Evolutionary conservation across 140 eudicot species (phyloP).

Genomic region (Flaveria floridana): DNA sequence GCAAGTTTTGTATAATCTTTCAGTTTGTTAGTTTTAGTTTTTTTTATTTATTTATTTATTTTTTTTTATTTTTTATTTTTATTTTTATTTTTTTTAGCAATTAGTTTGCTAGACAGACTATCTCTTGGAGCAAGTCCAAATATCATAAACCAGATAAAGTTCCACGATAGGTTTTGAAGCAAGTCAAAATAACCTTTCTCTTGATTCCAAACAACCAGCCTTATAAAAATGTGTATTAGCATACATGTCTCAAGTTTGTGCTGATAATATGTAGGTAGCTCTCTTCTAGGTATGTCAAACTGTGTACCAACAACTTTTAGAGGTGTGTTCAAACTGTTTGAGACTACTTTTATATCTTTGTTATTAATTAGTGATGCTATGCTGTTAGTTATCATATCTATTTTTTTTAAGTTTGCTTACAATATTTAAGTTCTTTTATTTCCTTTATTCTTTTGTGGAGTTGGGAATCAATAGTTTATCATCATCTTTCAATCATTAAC

Average conservation of each 20-base stretch:
- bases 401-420: too few relatives aligned
- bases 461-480: too few relatives aligned
- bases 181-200: background rate
- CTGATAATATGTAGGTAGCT: background rate
- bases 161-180: background rate
- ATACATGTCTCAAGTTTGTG: background rate
- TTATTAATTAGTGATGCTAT: background rate
- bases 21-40: background rate
- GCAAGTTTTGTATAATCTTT: background rate
- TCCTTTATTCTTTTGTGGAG: too few relatives aligned
- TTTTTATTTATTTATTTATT: too few relatives aligned
- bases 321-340: background rate
- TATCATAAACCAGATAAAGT: conserved; percentile 4
- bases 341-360: background rate
- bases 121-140: background rate
- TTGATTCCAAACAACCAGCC: background rate
- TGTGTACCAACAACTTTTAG: conserved; percentile 14
- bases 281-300: background rate
- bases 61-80: too few relatives aligned
- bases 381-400: background rate
- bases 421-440: too few relatives aligned
- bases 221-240: background rate
- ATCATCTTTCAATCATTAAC: too few relatives aligned
- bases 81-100: too few relatives aligned
- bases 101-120: background rate